Conservation (phyloP, 163 green algal genomes). For the Smithsoniella earleae region DNA sequence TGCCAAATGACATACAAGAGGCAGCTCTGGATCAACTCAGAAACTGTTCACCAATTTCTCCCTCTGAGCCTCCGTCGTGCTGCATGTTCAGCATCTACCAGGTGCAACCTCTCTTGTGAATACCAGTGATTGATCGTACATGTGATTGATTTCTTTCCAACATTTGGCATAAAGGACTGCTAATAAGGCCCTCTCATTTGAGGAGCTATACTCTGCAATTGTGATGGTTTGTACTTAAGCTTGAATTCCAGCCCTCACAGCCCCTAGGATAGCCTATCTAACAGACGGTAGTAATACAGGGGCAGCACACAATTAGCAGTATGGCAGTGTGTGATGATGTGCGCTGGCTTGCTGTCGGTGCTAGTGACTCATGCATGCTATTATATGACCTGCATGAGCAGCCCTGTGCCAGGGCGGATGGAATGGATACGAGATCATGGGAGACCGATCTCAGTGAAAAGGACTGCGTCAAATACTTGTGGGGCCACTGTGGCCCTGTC, state of each 20-base stretch:
- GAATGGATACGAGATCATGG: not conserved
- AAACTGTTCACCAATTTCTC: conserved; percentile 15
- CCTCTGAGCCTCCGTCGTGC: not conserved
- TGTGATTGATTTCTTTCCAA: too few relatives aligned
- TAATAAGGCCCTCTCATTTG: too few relatives aligned
- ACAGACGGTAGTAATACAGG: too few relatives aligned
- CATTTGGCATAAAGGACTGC: too few relatives aligned
- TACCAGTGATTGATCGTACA: too few relatives aligned
- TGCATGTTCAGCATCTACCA: conserved; percentile 23
- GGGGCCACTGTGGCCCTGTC: conserved; percentile 2
- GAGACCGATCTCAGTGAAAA: not conserved
- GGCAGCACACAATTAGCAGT: not conserved
- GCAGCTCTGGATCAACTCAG: conserved; percentile 12
- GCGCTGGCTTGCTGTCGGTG: not conserved
- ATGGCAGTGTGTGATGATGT: conserved; percentile 3
- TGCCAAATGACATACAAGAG: not conserved
- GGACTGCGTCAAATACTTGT: not conserved
- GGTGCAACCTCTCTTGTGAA: too few relatives aligned
- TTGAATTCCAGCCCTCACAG: too few relatives aligned
- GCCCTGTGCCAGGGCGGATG: not conserved
- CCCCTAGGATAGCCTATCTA: too few relatives aligned
- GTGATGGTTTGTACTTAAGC: too few relatives aligned
- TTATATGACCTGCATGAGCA: not conserved
- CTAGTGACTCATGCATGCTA: conserved; percentile 2
- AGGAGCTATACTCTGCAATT: too few relatives aligned